Base-by-base conservation (phyloP, 768 basidiomycete genomes). In the Psilocybe sp. region DNA sequence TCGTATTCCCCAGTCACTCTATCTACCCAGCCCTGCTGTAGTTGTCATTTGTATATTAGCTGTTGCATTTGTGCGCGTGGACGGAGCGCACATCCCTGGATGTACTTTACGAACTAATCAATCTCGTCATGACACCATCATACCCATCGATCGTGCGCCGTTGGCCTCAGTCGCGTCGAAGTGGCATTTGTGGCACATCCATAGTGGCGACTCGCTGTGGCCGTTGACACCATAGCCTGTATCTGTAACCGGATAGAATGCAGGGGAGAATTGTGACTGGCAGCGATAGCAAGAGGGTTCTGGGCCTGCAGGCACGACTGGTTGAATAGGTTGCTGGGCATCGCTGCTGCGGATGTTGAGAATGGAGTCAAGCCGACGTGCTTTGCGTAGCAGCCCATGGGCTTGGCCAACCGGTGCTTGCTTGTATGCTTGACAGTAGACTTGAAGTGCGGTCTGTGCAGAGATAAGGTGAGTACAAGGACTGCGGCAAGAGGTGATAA, bases 351-450 rank as follows among this genome's bases (percentile, higher is more conserved):
- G 77, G 32, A 68, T 62, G 55, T 79, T 79, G 53, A 93, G 71
- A 40, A 91, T 74, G 28, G 72, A 70, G 61, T 98, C 96, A 15
- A 98, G 74, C 14, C 92, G 82, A 14, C 82, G 81, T 7, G 94
- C 94, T 67, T 95, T 95, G 44, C 96, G 89, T 19, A 97, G 79
- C 5, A 95, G 77, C 2, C 84, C 89, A 64, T 96, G 92, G 1
- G 91, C 84, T 58, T 89, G 84, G 11, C 73, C 72, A 2, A 84
- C 70, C 1, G 76, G 74, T 6, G 87, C 85, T 59, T 86, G 86
- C 66, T 98, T 98, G 75, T 93, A 95, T 10, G 80, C 77, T 52
- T 80, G 80, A 46, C 86, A 87, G 64, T 90, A 98, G 11, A 90
- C 83, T 69, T 97, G 92, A 15, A 98, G 77, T 0, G 92, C 89